Conservation (phyloP, 495 filamentous ascomycete species). For the Haplographium delicatum region DNA sequence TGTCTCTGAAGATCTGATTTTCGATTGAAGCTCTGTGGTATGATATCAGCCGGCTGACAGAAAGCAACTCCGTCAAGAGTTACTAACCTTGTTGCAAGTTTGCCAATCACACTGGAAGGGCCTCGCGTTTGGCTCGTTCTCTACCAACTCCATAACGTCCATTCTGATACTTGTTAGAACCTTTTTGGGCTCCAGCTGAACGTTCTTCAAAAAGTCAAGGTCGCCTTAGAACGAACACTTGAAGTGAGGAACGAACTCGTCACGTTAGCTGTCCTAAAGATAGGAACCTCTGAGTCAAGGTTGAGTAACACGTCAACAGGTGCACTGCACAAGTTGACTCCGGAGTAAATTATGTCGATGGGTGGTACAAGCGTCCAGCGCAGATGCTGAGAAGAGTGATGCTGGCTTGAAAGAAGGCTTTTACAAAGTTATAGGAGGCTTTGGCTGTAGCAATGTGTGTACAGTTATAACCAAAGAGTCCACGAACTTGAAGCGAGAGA, state of each 20-base stretch:
- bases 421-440: not conserved
- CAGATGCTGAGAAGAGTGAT: slow-evolving; percentile 8
- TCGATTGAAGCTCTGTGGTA: slow-evolving; percentile 75
- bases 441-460: not conserved
- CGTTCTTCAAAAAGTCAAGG: too few relatives aligned
- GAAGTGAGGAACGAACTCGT: too few relatives aligned
- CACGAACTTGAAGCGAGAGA: slow-evolving; percentile 3
- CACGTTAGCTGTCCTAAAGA: too few relatives aligned
- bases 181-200: too few relatives aligned
- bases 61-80: not conserved
- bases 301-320: too few relatives aligned
- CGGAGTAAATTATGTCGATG: not conserved
- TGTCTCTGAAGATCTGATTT: slow-evolving; percentile 88
- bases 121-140: slow-evolving; percentile 45
- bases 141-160: slow-evolving; percentile 51
- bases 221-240: too few relatives aligned
- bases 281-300: too few relatives aligned
- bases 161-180: slow-evolving; percentile 29
- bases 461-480: not conserved
- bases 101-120: slow-evolving; percentile 50
- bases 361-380: too few relatives aligned
- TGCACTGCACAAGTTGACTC: slow-evolving; percentile 3
- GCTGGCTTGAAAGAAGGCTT: slow-evolving; percentile 1
- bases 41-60: slow-evolving; percentile 2
- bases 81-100: slow-evolving; percentile 45